Evolutionary conservation across 2,329 filamentous ascomycete species (phyloP), one percentile per base, ranked within the genome.

Genomic region (Colletotrichum siamense): DNA sequence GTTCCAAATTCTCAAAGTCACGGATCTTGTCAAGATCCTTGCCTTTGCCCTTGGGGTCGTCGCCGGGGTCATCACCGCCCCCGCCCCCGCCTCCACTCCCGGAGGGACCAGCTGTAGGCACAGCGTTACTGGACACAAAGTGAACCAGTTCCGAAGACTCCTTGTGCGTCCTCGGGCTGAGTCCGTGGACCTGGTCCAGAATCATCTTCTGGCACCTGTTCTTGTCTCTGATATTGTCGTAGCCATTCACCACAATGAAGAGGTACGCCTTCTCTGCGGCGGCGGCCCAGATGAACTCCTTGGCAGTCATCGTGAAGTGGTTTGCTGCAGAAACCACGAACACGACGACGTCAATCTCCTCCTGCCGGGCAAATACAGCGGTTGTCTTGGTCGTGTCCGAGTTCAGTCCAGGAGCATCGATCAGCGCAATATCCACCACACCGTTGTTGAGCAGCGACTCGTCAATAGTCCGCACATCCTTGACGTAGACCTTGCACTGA

Each of bases 291-390:
- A 99, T 98, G 82, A 99, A 99, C 81, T 99, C 97, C 85, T 95
- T 98, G n/a, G 97, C 96, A 1, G 97, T 98, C 71, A 98, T 92
- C 0, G 97, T 99, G 83, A 99, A 99, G 85, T 99, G 97, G 79
- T 99, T 99, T 30, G 96, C 96, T 4, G 97, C 97, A 13, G 96
- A 98, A 7, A 99, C 97, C 39, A 99, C 97, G 81, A 99, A 99
- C 0, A 99, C 96, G 1, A 99, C 97, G 0, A 99, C 97, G 81
- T 99, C 97, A 78, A 99, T 99, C 85, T 99, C 97, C 84, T 99
- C 97, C 83, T 99, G 97, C 73, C 97, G 91, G 28, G 97, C 97
- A 84, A 99, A 99, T 8, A 99, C 95, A 24, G 97, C 97, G 2
- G 97, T 99, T 0, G 97, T 99, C 87, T 99, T 98, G 62, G 98